Evolutionary conservation across 208 protist species (phyloP).

Genomic region (Leishmania tropica): DNA sequence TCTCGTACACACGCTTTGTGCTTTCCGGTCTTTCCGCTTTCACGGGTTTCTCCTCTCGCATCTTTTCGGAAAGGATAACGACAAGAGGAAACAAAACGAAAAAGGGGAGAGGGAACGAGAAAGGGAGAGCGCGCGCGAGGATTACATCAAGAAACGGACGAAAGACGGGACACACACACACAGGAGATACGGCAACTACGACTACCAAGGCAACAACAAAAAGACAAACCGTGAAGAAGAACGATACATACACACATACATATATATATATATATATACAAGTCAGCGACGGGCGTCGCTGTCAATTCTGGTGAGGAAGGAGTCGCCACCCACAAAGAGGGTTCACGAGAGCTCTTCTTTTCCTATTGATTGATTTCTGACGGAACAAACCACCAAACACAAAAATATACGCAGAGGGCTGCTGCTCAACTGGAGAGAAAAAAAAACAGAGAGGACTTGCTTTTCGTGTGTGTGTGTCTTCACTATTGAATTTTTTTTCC

Average conservation of each 20-base stretch:
- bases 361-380: too few relatives aligned
- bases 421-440: background rate
- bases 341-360: background rate
- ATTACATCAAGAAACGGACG: background rate
- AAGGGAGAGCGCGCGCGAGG: background rate
- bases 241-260: too few relatives aligned
- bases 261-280: too few relatives aligned
- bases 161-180: background rate
- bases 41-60: background rate
- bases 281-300: too few relatives aligned
- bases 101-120: too few relatives aligned
- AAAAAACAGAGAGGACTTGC: background rate
- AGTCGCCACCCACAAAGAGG: background rate
- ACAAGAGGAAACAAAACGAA: too few relatives aligned
- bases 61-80: background rate
- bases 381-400: background rate
- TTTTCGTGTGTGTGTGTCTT: background rate
- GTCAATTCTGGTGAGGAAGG: too few relatives aligned
- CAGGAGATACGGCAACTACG: too few relatives aligned
- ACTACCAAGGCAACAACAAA: too few relatives aligned
- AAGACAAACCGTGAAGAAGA: too few relatives aligned
- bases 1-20: background rate
- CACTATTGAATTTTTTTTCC: background rate
- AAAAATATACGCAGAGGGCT: background rate
- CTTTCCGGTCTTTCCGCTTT: background rate